These are phyloP conservation scores for Candida schatavii DNA, from an alignment of 805 yeast genomes.

Conservation along the genomic window DNA sequence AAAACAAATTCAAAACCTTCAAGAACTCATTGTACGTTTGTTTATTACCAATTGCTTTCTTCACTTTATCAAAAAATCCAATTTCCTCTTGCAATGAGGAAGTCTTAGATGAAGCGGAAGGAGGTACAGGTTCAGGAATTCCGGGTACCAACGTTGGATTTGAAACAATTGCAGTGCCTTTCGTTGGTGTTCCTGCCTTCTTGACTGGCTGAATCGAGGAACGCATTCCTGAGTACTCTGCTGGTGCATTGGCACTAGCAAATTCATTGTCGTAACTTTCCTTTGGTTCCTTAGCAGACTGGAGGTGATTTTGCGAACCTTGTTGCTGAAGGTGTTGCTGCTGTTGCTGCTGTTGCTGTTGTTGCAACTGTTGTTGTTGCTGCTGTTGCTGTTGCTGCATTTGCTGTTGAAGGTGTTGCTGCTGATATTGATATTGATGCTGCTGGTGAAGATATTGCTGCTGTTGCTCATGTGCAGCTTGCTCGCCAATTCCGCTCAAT, in stretches of 20 bases:
- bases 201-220: constrained; percentile 24
- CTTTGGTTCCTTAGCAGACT: background rate
- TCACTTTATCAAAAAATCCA: constrained; percentile 86
- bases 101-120: constrained; percentile 39
- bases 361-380: constrained; percentile 10
- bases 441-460: constrained; percentile 10
- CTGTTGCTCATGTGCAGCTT: constrained; percentile 8
- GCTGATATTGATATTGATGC: constrained; percentile 6
- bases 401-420: constrained; percentile 13
- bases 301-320: constrained; percentile 17
- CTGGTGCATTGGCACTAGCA: background rate
- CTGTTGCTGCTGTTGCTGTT: constrained; percentile 11
- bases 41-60: constrained; percentile 82
- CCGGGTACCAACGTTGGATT: constrained; percentile 78
- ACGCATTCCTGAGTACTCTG: constrained; percentile 45
- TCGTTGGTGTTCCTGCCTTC: constrained; percentile 12
- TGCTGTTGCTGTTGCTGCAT: constrained; percentile 4
- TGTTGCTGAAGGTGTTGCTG: constrained; percentile 20
- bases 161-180: constrained; percentile 29
- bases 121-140: constrained; percentile 76
- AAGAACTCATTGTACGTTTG: constrained; percentile 90
- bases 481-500: constrained; percentile 10
- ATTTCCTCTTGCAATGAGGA: constrained; percentile 80
- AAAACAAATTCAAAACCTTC: constrained; percentile 80
- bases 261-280: background rate